Evolutionary conservation across 2,329 filamentous ascomycete genomes (phyloP).

Genomic region (Fusarium nanum): DNA sequence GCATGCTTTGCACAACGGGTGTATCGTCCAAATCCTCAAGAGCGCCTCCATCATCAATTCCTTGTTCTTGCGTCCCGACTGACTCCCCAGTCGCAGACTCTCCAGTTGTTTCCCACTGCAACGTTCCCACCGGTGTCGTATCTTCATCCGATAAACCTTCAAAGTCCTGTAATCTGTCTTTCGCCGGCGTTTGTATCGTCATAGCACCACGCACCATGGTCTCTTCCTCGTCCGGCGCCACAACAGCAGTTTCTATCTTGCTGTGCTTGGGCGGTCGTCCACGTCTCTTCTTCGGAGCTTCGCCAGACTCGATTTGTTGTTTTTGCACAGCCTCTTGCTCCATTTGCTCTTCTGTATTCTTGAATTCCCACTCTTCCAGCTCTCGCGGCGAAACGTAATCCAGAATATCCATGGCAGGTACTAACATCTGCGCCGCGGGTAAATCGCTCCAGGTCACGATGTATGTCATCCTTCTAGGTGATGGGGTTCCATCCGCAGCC

Average conservation of each 20-base stretch:
- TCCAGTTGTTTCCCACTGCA: constrained; percentile 40
- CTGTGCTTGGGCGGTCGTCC: constrained; percentile 49
- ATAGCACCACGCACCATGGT: constrained; percentile 48
- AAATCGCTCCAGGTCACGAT: constrained; percentile 66
- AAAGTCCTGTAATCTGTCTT: constrained; percentile 48
- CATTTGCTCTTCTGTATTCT: constrained; percentile 55
- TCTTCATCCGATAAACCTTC: constrained; percentile 49
- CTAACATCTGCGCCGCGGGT: constrained; percentile 59
- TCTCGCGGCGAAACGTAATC: constrained; percentile 69
- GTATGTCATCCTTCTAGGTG: constrained; percentile 63
- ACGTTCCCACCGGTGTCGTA: constrained; percentile 45
- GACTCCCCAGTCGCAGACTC: constrained; percentile 14
- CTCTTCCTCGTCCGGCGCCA: constrained; percentile 42
- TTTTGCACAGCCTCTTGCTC: constrained; percentile 53
- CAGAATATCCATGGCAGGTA: constrained; percentile 61
- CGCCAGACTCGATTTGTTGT: constrained; percentile 42
- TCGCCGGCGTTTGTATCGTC: constrained; percentile 53
- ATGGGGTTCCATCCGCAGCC: constrained; percentile 51
- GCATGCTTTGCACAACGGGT: not conserved
- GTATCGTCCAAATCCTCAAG: not conserved
- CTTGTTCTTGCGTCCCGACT: constrained; percentile 6
- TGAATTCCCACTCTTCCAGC: constrained; percentile 68
- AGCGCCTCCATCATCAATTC: not conserved
- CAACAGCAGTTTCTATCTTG: constrained; percentile 49
- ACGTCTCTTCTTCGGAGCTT: constrained; percentile 37